A percentile compares a stretch with the other conserved stretches of the same genome.
Conservation (phyloP, 2,329 filamentous ascomycete species). For the Lasiodiplodia theobromae region DNA sequence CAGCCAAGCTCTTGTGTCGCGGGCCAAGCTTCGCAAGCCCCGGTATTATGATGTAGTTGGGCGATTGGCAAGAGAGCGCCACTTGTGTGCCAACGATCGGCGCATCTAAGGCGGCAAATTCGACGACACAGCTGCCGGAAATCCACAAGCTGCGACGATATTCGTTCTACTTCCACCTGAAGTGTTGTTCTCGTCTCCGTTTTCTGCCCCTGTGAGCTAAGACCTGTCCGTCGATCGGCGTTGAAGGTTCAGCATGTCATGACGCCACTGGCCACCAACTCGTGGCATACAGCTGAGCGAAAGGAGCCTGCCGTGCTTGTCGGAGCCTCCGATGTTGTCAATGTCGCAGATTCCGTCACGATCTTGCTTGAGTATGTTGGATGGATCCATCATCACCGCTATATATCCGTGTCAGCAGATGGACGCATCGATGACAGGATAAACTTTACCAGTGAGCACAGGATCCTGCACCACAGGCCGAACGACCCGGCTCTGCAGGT, state of each 20-base stretch:
- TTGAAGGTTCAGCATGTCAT: not conserved
- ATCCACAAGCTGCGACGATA: no score
- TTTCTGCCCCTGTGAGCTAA: no score
- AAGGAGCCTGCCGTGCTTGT: not conserved
- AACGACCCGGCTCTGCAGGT: not conserved
- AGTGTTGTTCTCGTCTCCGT: no score
- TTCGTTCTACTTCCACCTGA: no score
- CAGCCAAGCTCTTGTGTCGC: no score
- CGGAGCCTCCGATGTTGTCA: not conserved
- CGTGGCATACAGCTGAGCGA: not conserved
- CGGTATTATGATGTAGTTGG: no score
- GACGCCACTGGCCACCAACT: not conserved
- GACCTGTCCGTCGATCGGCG: no score
- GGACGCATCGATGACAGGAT: not conserved
- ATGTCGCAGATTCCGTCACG: not conserved
- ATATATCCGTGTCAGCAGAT: not conserved
- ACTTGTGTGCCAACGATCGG: no score
- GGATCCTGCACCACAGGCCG: not conserved
- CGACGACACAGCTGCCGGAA: no score
- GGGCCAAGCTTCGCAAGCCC: no score
- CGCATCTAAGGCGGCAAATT: no score
- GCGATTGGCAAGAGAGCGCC: no score
- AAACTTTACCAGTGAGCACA: not conserved
- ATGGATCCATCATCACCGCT: conserved; percentile 1
- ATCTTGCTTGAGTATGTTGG: not conserved